Base-by-base conservation (phyloP, 441 rosid species). In the Cnidoscolus chayamansa region DNA sequence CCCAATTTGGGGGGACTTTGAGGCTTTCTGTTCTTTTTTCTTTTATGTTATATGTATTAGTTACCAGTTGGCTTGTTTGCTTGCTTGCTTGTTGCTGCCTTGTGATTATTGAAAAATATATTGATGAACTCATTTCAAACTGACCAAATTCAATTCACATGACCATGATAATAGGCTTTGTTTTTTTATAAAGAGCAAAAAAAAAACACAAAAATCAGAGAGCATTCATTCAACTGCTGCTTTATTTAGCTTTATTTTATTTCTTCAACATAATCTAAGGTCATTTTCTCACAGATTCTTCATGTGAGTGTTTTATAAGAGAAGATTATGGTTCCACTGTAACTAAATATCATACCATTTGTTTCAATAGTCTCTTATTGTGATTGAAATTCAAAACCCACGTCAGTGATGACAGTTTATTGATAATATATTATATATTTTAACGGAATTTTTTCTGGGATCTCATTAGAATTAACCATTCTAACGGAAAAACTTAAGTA, bases 141-240 rank as follows among this genome's bases (percentile, higher is more conserved):
- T 78, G 45, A 64, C 84, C 83, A 75, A 80, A 77, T 79, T 80
- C 84, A 90, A 32, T 84, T 83, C 80, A 88, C 85, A 85, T 82
- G 85, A 68, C 76, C 62, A 70, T 43, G 71, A 75, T 71, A 65
- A 50, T 68, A 75, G 67, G 70, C 66, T 78, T 77, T 74, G 63
- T 74, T 78, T 58, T 74, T 6, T 2, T 3, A 25, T 25, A 25
- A 25, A 25, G 25, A 25, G 25, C 25, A 25, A 7, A 3, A 25
- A 19, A 16, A 8, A 17, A 16, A 57, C 74, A 57, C 72, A 73
- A 68, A 55, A 72, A 74, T 12, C 10, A 45, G 30, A 8, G 45
- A 32, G 62, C 55, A 66, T 73, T 40, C 45, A 40, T 40, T 56
- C 72, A 76, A 74, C 77, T 71, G 75, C 31, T 63, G 71, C 72